phyloP scores from a whole-genome alignment of 768 basidiomycete species.

The Mrakia hoshinonis region DNA sequence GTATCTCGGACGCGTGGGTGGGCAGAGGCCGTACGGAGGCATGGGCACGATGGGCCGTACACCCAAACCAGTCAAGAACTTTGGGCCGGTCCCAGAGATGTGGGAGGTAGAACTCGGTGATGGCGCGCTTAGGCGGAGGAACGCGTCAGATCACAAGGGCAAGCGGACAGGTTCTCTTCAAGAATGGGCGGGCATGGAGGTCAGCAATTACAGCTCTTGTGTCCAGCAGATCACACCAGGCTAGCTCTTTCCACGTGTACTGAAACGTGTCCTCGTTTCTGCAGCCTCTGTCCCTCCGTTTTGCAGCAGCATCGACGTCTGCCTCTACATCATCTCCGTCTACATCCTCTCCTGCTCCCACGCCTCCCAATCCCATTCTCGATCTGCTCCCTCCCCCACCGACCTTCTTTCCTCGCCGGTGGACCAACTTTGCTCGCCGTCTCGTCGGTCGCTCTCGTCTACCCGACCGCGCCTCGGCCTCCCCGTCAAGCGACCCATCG shows the following conservation, averaged over 20 bases:
- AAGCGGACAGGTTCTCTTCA: neutral
- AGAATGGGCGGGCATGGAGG: neutral
- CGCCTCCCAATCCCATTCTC: neutral
- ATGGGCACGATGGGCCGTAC: neutral
- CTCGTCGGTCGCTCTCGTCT: neutral
- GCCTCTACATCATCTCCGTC: neutral
- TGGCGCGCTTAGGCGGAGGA: neutral
- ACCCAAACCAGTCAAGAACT: neutral
- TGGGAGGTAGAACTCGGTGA: slow-evolving; percentile 8
- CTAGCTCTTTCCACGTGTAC: neutral
- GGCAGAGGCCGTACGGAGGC: neutral
- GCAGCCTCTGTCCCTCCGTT: slow-evolving; percentile 1
- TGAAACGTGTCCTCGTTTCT: neutral
- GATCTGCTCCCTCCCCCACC: neutral
- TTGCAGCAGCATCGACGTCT: neutral
- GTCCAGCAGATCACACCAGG: too few relatives aligned
- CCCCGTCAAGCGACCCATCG: too few relatives aligned
- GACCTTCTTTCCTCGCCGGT: neutral
- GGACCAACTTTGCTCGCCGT: neutral
- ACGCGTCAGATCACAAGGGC: neutral
- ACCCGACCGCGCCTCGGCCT: neutral
- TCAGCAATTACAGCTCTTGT: too few relatives aligned
- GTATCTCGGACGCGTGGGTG: neutral
- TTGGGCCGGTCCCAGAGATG: slow-evolving; percentile 9
- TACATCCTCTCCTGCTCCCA: neutral